Percentiles rank a stretch among this genome's conserved stretches.
Conservation (phyloP, 441 rosid genomes). For the Geranium incanum region DNA sequence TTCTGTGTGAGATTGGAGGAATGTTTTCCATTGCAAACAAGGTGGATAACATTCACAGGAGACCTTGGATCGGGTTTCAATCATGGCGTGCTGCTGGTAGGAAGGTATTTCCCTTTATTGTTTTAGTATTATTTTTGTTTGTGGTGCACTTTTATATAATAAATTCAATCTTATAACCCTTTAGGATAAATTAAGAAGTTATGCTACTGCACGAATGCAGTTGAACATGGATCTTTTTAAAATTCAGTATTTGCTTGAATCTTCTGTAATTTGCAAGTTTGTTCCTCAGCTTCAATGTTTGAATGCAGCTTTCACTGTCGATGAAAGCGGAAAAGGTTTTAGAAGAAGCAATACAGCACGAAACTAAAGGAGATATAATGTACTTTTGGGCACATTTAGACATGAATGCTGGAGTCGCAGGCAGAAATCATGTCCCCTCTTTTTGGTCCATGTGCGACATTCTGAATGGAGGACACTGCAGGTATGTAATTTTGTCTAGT, state of each 20-base stretch:
- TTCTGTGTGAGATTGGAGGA: conserved; percentile 92
- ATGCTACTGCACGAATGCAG: not conserved
- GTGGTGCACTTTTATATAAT: not conserved
- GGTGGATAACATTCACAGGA: conserved; percentile 80
- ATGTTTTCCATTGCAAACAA: conserved; percentile 83
- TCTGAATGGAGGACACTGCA: conserved; percentile 85
- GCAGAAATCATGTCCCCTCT: conserved; percentile 41
- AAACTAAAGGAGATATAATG: conserved; percentile 59
- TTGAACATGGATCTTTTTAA: conserved; percentile 10
- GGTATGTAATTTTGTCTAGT: conserved; percentile 32
- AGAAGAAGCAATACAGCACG: conserved; percentile 53
- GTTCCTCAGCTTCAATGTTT: conserved; percentile 20
- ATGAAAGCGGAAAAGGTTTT: conserved; percentile 61
- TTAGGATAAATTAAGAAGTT: not conserved
- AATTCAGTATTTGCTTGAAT: not conserved
- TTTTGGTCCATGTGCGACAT: conserved; percentile 96
- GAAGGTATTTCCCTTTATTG: conserved; percentile 54
- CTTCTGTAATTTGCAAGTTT: conserved; percentile 6
- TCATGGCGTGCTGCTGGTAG: conserved; percentile 95
- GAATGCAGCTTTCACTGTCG: conserved; percentile 72
- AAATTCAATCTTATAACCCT: not conserved
- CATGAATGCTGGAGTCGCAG: conserved; percentile 44
- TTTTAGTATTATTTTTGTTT: conserved; percentile 13
- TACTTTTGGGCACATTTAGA: conserved; percentile 81
- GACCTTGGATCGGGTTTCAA: conserved; percentile 99